Percentiles rank a stretch among this genome's conserved stretches.
phyloP scores from a whole-genome alignment of 305 asterid species.

The Fraxinus albicans region DNA sequence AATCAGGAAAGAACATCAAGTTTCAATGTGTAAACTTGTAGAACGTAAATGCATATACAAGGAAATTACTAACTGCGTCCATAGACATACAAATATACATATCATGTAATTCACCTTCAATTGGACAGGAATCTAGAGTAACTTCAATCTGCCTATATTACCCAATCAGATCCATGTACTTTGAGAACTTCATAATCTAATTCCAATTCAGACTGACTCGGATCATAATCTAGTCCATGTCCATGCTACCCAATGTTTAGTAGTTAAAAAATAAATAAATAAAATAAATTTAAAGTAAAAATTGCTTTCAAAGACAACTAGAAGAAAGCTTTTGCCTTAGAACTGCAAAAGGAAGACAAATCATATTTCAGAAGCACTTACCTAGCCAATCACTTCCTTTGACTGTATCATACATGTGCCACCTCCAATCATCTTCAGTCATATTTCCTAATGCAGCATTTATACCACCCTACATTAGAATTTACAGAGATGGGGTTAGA shows the following conservation, averaged over 20 bases:
- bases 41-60: not conserved
- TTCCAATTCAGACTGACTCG: not conserved
- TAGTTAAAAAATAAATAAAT: not conserved
- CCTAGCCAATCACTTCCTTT: slow-evolving; percentile 99
- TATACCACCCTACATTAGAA: slow-evolving; percentile 77
- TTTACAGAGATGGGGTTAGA: slow-evolving; percentile 11
- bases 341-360: not conserved
- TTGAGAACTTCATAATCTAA: not conserved
- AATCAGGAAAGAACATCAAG: not conserved
- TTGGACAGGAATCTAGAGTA: not conserved
- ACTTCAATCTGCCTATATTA: not conserved
- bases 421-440: slow-evolving; percentile 99
- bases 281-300: not conserved
- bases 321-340: not conserved
- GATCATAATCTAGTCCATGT: not conserved
- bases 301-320: not conserved
- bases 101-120: not conserved
- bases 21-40: not conserved
- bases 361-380: slow-evolving; percentile 23
- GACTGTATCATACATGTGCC: slow-evolving; percentile 99
- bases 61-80: not conserved
- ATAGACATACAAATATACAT: not conserved
- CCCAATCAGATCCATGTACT: not conserved
- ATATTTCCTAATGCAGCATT: slow-evolving; percentile 98
- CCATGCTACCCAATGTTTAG: not conserved